Conservation (phyloP, 768 basidiomycete genomes). For the Gloeophyllum trabeum region DNA sequence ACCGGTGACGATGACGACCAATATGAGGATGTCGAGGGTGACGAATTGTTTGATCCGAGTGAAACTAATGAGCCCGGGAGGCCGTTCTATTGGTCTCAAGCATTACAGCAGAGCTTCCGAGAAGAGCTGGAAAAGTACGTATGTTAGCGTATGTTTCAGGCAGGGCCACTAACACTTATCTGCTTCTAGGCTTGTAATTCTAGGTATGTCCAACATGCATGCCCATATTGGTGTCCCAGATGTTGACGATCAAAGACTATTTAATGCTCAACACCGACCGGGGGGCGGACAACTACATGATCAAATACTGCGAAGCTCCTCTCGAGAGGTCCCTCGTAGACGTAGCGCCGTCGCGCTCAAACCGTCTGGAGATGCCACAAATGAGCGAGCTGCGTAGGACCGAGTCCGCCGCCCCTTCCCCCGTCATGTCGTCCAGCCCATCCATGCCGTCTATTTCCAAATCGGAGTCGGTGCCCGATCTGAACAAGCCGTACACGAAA, state of each 20-base stretch:
- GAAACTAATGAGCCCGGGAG: conserved; percentile 39
- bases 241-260: conserved; percentile 41
- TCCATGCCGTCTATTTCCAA: conserved; percentile 8
- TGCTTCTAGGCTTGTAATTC: conserved; percentile 58
- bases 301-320: conserved; percentile 77
- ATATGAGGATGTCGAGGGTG: conserved; percentile 61
- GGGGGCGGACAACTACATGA: conserved; percentile 86
- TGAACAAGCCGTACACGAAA: conserved; percentile 31
- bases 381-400: conserved; percentile 58
- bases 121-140: conserved; percentile 82
- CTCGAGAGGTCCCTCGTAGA: conserved; percentile 73
- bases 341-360: conserved; percentile 61
- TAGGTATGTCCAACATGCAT: conserved; percentile 43
- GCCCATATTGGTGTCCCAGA: no score
- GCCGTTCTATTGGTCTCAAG: conserved; percentile 76
- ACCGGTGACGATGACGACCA: conserved; percentile 65
- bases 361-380: conserved; percentile 47
- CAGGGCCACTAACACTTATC: conserved; percentile 4
- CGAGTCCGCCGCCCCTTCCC: conserved; percentile 21
- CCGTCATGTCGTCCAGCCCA: conserved; percentile 8
- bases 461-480: conserved; percentile 7
- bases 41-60: conserved; percentile 61
- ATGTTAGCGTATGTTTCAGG: neutral
- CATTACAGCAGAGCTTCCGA: conserved; percentile 71
- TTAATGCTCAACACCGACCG: conserved; percentile 91